Evolutionary conservation across 345 rosid species (phyloP), one percentile per base, ranked within the genome.

Genomic region (Corchorus olitorius): DNA sequence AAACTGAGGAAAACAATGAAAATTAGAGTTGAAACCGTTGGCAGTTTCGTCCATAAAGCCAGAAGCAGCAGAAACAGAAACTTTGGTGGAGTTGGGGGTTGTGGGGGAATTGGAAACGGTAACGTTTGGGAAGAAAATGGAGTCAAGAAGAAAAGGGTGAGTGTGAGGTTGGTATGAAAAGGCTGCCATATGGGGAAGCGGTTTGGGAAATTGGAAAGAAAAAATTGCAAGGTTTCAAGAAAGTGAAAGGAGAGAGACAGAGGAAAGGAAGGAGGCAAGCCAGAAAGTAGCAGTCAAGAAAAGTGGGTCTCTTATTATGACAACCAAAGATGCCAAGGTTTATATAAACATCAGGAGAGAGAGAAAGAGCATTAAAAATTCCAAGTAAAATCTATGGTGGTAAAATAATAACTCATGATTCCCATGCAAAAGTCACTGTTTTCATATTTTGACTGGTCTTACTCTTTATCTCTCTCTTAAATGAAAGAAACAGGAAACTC

Each of bases 151-250:
- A 59, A 76, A 85, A 81, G 88, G 84, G 73, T 83, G 77, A 12
- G 27, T 27, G 27, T 27, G 27, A 27, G 80, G 81, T 55, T 84
- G 92, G 80, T 78, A 77, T 72, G 88, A 81, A 81, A 90, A 90
- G 60, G 89, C 82, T 81, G 92, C 87, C 94, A 90, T 88, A 67
- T 87, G 87, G 56, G 46, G 35, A 70, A 53, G 27, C 1, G 39
- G 10, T 48, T 65, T 66, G 14, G 22, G 37, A n/a, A 67, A 65
- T 46, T 41, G 10, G 15, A 34, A 69, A 33, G 4, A 12, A 58
- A n/a, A 55, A 5, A 64, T 8, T 43, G 16, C 8, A 17, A 50
- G 14, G 13, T 62, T 62, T 15, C 19, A 35, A 62, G 19, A 35
- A 62, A 62, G 45, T 34, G 19, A 14, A 3, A 13, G 65, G 65